Evolutionary conservation across 768 basidiomycete species (phyloP).

Genomic region (Lentinula guzmanii): DNA sequence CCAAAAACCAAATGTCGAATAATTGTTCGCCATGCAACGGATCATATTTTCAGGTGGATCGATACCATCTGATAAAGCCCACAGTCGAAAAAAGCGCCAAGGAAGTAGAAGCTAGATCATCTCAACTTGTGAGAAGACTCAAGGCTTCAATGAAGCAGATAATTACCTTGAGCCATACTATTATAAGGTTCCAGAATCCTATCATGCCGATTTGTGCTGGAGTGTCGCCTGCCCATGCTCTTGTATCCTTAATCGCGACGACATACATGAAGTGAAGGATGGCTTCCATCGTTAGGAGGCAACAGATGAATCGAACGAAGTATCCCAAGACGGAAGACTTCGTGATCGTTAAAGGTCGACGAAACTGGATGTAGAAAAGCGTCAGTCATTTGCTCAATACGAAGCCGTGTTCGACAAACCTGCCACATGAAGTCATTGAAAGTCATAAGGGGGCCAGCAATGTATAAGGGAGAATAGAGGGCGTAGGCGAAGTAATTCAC

Average conservation of each 20-base stretch:
- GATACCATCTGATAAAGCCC: slow-evolving; percentile 83
- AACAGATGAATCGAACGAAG: slow-evolving; percentile 61
- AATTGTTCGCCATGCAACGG: slow-evolving; percentile 97
- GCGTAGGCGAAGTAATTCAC: slow-evolving; percentile 75
- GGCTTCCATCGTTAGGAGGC: slow-evolving; percentile 81
- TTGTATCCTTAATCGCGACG: slow-evolving; percentile 89
- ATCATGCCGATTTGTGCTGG: slow-evolving; percentile 85
- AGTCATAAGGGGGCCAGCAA: slow-evolving; percentile 93
- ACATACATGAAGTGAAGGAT: slow-evolving; percentile 95
- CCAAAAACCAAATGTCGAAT: slow-evolving; percentile 92
- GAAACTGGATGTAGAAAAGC: slow-evolving; percentile 38
- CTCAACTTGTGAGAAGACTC: not conserved
- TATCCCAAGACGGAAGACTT: slow-evolving; percentile 44
- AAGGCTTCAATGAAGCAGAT: not conserved
- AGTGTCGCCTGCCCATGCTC: slow-evolving; percentile 74
- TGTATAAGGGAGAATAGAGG: slow-evolving; percentile 92
- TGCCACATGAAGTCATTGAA: slow-evolving; percentile 97
- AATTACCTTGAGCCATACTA: slow-evolving; percentile 92
- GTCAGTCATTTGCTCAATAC: too few relatives aligned
- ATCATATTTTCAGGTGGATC: slow-evolving; percentile 99
- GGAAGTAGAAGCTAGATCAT: slow-evolving; percentile 73
- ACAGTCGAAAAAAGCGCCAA: slow-evolving; percentile 95
- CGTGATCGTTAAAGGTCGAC: slow-evolving; percentile 46
- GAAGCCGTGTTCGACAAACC: slow-evolving; percentile 35
- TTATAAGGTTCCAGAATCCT: slow-evolving; percentile 94